These are phyloP conservation scores for Ophiostoma tasmaniense DNA, from an alignment of 2,329 filamentous ascomycete genomes.

Conservation along the genomic window DNA sequence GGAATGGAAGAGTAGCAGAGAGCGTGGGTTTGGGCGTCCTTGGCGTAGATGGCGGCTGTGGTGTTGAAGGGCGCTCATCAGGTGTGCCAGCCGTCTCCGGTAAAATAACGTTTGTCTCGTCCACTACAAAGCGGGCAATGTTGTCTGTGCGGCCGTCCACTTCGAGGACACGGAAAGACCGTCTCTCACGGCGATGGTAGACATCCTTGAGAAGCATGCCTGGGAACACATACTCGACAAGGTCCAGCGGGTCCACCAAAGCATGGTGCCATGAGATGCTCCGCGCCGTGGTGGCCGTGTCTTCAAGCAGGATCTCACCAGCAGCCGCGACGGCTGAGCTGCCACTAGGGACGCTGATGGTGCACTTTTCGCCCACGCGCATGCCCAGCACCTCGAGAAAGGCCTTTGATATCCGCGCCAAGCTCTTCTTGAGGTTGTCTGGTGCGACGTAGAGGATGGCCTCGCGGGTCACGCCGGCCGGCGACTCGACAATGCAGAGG, in stretches of 20 bases:
- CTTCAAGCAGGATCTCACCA: constrained; percentile 50
- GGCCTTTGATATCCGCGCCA: constrained; percentile 56
- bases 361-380: constrained; percentile 58
- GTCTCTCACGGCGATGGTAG: constrained; percentile 45
- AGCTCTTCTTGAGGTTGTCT: constrained; percentile 23
- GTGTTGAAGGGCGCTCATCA: background rate
- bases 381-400: constrained; percentile 66
- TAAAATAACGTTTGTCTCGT: constrained; percentile 30
- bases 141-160: constrained; percentile 45
- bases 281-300: constrained; percentile 37
- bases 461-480: constrained; percentile 15
- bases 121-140: constrained; percentile 36
- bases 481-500: constrained; percentile 19
- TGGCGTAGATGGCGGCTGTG: constrained; percentile 15
- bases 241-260: constrained; percentile 27
- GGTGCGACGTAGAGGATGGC: constrained; percentile 17
- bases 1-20: constrained; percentile 8
- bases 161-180: constrained; percentile 49
- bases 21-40: constrained; percentile 3
- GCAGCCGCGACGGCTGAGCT: constrained; percentile 42
- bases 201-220: constrained; percentile 63
- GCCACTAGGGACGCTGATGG: constrained; percentile 44
- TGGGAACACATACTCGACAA: constrained; percentile 58
- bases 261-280: constrained; percentile 29
- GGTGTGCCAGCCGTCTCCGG: constrained; percentile 24